A percentile compares a stretch with the other conserved stretches of the same genome.
These are phyloP conservation scores for Ceratocystis alfenasii DNA, from an alignment of 2,329 filamentous ascomycete genomes.

Conservation along the genomic window DNA sequence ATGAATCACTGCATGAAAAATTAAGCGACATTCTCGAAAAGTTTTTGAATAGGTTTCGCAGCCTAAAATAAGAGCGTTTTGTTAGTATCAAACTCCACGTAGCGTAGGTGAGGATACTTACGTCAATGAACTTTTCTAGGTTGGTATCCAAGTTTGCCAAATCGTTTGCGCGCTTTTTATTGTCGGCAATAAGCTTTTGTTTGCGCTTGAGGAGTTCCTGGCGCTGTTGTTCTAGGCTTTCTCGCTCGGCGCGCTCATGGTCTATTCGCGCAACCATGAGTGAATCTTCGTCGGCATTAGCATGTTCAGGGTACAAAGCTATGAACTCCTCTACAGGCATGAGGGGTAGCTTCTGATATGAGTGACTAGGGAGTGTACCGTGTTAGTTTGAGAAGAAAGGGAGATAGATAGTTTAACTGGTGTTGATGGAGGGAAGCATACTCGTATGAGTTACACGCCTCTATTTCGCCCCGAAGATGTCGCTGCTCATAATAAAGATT, in stretches of 20 bases:
- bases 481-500: constrained; percentile 95
- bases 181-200: constrained; percentile 53
- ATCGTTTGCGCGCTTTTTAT: constrained; percentile 89
- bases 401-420: background rate
- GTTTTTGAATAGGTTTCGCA: constrained; percentile 75
- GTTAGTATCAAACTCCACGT: constrained; percentile 10
- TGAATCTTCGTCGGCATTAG: constrained; percentile 60
- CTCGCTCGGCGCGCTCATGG: constrained; percentile 74
- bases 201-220: constrained; percentile 60
- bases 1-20: background rate
- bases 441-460: constrained; percentile 84
- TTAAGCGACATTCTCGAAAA: constrained; percentile 61
- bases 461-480: constrained; percentile 80
- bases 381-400: constrained; percentile 4
- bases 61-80: constrained; percentile 40
- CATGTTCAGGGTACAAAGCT: constrained; percentile 59
- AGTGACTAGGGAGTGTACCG: constrained; percentile 53
- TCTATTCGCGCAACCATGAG: constrained; percentile 85
- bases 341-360: constrained; percentile 74
- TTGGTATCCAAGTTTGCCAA: constrained; percentile 83
- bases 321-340: constrained; percentile 77
- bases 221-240: constrained; percentile 72
- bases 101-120: constrained; percentile 33
- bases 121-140: constrained; percentile 86
- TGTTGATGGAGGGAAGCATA: constrained; percentile 36